Base-by-base conservation (phyloP, 1,139 yeast species). In the Scheffersomyces stambukii region DNA sequence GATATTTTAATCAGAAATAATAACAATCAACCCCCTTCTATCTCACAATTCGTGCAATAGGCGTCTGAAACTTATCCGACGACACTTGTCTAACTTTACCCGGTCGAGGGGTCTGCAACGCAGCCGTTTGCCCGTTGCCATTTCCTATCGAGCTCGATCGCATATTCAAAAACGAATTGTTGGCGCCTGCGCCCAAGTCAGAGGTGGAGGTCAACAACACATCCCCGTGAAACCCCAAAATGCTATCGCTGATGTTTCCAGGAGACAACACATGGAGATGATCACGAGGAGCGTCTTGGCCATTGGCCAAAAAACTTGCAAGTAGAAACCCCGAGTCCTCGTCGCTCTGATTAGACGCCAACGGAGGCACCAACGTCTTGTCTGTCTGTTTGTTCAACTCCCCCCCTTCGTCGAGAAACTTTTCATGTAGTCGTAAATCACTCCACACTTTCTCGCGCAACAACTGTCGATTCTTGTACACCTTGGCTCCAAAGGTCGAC, bases 1-100 rank as follows among this genome's bases (percentile, higher is more conserved):
- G n/a, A n/a, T n/a, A n/a, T n/a, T n/a, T n/a, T n/a, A n/a, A n/a
- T n/a, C n/a, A n/a, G n/a, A n/a, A n/a, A n/a, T n/a, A n/a, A n/a
- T n/a, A n/a, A n/a, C n/a, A n/a, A n/a, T n/a, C n/a, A n/a, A n/a
- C n/a, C n/a, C n/a, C n/a, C n/a, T 15, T 15, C 31, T 30, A 59
- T 25, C 69, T 45, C 52, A 60, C 52, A 13, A 60, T 62, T 29
- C 70, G 46, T 0, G 68, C 50, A 7, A 64, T 56, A 0, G 72
- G 72, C 0, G 72, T 65, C 36, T 63, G 71, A 40, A 60, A 63
- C 36, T 63, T 54, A 33, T 65, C 70, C n/a, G 53, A 52, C 1
- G 68, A 60, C 1, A 55, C 44, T 38, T 64, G 70, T 24, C 71
- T 45, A 2, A 65, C 55, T 38, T 67, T 47, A 1, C 57, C 61